Percentiles rank a stretch among this genome's conserved stretches.
These are phyloP conservation scores for Moesziomyces sp. DNA, from an alignment of 1,284 basidiomycete species.

Conservation along the genomic window DNA sequence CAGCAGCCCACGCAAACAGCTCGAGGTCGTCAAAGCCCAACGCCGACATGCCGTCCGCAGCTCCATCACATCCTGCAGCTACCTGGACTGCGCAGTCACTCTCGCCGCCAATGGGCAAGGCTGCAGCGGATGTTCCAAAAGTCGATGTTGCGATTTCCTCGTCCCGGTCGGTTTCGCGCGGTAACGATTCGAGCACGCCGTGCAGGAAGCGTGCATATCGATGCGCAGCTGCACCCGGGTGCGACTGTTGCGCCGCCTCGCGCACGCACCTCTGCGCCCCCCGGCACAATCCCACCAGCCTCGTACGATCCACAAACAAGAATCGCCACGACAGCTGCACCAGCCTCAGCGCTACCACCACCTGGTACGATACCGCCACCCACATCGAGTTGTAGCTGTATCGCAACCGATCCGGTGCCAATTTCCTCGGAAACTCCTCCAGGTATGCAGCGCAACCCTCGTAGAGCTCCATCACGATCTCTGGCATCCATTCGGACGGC, in stretches of 20 bases:
- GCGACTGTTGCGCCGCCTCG: background rate
- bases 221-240: constrained; percentile 1
- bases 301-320: constrained; percentile 4
- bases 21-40: constrained; percentile 10
- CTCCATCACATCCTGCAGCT: no score
- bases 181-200: background rate
- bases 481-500: constrained; percentile 2
- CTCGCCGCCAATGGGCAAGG: no score
- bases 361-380: constrained; percentile 11
- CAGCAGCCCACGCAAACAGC: constrained; percentile 9
- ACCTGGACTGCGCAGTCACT: no score
- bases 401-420: constrained; percentile 1
- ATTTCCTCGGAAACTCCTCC: constrained; percentile 2
- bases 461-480: constrained; percentile 8
- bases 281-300: background rate
- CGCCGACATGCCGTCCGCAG: background rate
- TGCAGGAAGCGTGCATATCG: constrained; percentile 9
- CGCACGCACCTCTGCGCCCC: background rate
- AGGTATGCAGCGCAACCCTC: constrained; percentile 8
- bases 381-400: constrained; percentile 13
- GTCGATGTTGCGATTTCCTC: no score
- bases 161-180: no score
- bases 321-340: constrained; percentile 2
- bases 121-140: no score
- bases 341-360: constrained; percentile 7